A percentile compares a stretch with the other conserved stretches of the same genome.
Conservation (phyloP, 176 grass and related monocot species). For the Miscanthus lutarioriparius region DNA sequence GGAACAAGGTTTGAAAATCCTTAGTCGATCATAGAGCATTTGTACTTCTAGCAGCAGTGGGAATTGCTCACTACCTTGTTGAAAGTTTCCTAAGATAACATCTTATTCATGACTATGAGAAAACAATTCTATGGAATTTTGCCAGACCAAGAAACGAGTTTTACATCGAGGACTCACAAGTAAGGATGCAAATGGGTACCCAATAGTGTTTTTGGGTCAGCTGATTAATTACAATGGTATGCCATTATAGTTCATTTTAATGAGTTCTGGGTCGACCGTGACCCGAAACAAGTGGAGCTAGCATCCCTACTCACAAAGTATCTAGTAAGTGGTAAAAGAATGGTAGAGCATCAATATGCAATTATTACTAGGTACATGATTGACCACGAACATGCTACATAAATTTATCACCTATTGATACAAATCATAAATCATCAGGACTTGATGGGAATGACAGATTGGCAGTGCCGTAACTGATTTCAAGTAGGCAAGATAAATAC, state of each 20-base stretch:
- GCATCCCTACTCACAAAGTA: not conserved
- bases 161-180: too few species aligned
- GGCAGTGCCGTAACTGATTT: constrained; percentile 1
- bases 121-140: constrained; percentile 12
- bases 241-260: not conserved
- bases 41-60: not conserved
- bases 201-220: not conserved
- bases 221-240: not conserved
- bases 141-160: not conserved
- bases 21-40: not conserved
- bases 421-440: not conserved
- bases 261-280: not conserved
- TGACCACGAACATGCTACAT: not conserved
- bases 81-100: not conserved
- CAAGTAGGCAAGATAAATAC: constrained; percentile 11
- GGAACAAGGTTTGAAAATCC: not conserved
- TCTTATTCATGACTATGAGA: not conserved
- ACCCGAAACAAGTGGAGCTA: not conserved
- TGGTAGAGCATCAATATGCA: not conserved
- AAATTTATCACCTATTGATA: not conserved
- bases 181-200: not conserved
- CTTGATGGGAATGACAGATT: not conserved
- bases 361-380: constrained; percentile 8
- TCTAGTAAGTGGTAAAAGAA: not conserved
- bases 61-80: not conserved